Evolutionary conservation across 768 basidiomycete species (phyloP).

Genomic region (Cubamyces lactineus): DNA sequence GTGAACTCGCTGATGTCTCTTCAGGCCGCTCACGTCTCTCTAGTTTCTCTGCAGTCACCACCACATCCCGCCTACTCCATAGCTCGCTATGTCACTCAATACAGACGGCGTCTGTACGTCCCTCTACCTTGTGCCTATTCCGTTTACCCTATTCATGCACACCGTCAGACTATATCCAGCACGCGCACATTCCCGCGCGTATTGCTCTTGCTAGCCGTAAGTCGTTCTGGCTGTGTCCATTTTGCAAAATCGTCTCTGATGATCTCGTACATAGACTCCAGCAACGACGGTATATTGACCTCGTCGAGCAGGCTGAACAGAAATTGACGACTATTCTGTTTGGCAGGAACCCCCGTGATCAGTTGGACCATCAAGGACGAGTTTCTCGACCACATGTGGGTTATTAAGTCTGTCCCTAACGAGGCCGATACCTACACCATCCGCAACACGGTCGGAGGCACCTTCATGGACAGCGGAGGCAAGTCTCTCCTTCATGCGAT

Average conservation of each 20-base stretch:
- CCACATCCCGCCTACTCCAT: no score
- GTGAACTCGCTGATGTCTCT: neutral
- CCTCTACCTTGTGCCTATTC: neutral
- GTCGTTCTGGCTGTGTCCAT: neutral
- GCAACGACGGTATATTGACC: neutral
- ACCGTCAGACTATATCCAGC: neutral
- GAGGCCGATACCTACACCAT: neutral
- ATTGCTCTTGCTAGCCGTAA: neutral
- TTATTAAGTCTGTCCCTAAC: neutral
- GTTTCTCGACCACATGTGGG: neutral
- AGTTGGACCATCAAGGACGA: neutral
- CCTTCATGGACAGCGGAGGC: neutral
- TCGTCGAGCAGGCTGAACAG: neutral
- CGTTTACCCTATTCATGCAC: neutral
- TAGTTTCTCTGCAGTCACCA: no score
- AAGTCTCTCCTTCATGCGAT: neutral
- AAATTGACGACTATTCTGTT: neutral
- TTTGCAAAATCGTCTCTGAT: no score
- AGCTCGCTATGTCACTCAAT: neutral
- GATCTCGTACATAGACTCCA: neutral
- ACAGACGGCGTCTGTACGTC: neutral
- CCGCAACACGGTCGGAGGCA: neutral
- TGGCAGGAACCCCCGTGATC: neutral
- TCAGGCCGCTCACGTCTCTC: neutral
- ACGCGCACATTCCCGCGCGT: neutral